These are phyloP conservation scores for Apiotrichum laibachii DNA, from an alignment of 1,284 basidiomycete species.

Conservation along the genomic window DNA sequence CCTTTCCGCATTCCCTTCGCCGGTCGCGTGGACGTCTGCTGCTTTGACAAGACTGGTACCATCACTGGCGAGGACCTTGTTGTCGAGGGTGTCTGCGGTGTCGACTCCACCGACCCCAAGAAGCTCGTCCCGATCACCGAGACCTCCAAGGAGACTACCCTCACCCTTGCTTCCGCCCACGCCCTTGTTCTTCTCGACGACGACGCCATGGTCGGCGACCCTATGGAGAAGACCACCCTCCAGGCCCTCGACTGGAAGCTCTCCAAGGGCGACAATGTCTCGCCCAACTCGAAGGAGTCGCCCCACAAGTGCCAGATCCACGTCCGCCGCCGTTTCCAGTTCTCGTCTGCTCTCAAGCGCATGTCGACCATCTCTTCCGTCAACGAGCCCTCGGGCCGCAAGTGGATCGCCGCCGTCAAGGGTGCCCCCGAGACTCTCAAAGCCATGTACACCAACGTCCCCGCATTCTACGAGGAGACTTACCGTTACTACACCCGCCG, in stretches of 20 bases:
- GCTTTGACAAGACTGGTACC: slow-evolving; percentile 97
- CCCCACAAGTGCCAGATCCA: slow-evolving; percentile 63
- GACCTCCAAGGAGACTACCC: slow-evolving; percentile 71
- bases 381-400: slow-evolving; percentile 41
- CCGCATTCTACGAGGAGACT: slow-evolving; percentile 79
- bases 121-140: slow-evolving; percentile 76
- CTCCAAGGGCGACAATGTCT: slow-evolving; percentile 68
- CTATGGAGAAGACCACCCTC: slow-evolving; percentile 97
- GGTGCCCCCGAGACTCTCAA: slow-evolving; percentile 94
- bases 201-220: slow-evolving; percentile 90
- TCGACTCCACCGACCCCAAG: slow-evolving; percentile 62
- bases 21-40: slow-evolving; percentile 91
- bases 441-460: slow-evolving; percentile 71
- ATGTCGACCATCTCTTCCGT: slow-evolving; percentile 88
- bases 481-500: slow-evolving; percentile 89
- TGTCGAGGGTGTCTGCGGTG: slow-evolving; percentile 82
- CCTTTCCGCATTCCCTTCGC: slow-evolving; percentile 93
- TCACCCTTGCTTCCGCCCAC: slow-evolving; percentile 90
- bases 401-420: slow-evolving; percentile 67
- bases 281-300: slow-evolving; percentile 59
- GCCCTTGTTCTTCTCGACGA: slow-evolving; percentile 87
- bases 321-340: slow-evolving; percentile 88
- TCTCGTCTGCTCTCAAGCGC: slow-evolving; percentile 89
- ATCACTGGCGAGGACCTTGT: slow-evolving; percentile 95
- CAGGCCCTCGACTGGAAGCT: slow-evolving; percentile 90